Conservation (phyloP, 257 asterid genomes). For the Rauvolfia tetraphylla region DNA sequence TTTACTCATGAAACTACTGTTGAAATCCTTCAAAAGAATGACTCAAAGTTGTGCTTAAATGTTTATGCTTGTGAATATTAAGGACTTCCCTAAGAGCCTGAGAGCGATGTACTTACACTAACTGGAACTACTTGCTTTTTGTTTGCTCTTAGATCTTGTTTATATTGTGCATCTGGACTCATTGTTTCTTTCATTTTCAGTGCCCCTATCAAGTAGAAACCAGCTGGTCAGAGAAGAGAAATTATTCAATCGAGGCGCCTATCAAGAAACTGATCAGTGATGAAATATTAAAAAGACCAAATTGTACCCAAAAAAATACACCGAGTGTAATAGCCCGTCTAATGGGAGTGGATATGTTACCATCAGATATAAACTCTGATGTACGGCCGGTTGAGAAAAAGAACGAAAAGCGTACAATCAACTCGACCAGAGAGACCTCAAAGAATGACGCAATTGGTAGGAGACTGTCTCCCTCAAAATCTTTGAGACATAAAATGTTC, state of each 20-base stretch:
- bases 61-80: neutral
- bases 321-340: constrained; percentile 96
- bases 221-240: constrained; percentile 42
- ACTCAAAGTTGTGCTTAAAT: neutral
- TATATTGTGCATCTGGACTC: neutral
- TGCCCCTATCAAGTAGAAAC: constrained; percentile 44
- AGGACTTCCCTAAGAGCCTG: neutral
- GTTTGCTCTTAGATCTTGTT: neutral
- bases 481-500: constrained; percentile 37
- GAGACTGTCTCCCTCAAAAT: constrained; percentile 27
- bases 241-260: constrained; percentile 55
- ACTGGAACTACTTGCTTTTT: neutral
- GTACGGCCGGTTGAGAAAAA: constrained; percentile 28
- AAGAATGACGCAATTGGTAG: constrained; percentile 36
- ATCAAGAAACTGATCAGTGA: constrained; percentile 68
- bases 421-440: constrained; percentile 28
- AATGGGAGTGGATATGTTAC: constrained; percentile 88
- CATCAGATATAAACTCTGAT: constrained; percentile 49
- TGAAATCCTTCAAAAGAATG: neutral
- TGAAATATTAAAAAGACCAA: constrained; percentile 55
- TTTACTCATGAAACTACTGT: neutral
- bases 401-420: constrained; percentile 32
- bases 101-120: neutral
- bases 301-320: constrained; percentile 39
- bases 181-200: constrained; percentile 36